These are phyloP conservation scores for Niveomyces coronatus DNA, from an alignment of 2,329 filamentous ascomycete genomes.

Conservation along the genomic window DNA sequence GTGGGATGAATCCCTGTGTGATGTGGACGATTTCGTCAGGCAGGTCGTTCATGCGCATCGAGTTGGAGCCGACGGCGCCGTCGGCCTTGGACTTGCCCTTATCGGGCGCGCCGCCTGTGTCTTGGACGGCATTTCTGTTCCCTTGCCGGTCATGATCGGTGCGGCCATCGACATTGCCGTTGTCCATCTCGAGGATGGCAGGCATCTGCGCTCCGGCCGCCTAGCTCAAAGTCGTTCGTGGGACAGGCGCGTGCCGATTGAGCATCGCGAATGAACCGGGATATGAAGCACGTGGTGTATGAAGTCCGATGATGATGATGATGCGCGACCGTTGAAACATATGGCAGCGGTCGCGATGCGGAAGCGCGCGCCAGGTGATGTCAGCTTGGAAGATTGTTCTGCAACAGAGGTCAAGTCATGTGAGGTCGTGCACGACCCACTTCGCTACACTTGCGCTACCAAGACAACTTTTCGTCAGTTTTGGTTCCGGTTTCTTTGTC, in stretches of 20 bases:
- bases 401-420: conserved; percentile 18
- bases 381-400: conserved; percentile 8
- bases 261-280: conserved; percentile 1
- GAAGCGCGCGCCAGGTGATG: conserved; percentile 6
- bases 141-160: conserved; percentile 47
- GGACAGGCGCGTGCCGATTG: not conserved
- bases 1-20: conserved; percentile 62
- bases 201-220: conserved; percentile 29
- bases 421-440: conserved; percentile 21
- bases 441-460: too few relatives aligned
- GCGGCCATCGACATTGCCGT: conserved; percentile 42
- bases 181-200: conserved; percentile 44
- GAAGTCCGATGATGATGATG: not conserved
- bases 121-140: conserved; percentile 30
- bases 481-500: too few relatives aligned
- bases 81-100: conserved; percentile 21
- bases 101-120: conserved; percentile 28
- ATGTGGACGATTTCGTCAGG: conserved; percentile 60
- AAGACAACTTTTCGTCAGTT: too few relatives aligned
- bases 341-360: conserved; percentile 4
- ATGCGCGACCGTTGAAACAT: not conserved
- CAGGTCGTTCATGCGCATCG: conserved; percentile 43
- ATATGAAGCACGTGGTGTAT: not conserved
- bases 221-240: conserved; percentile 1
- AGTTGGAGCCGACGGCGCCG: conserved; percentile 16